A percentile compares a stretch with the other conserved stretches of the same genome.
Conservation (phyloP, 1,139 yeast species). For the Pichia kudriavzevii region DNA sequence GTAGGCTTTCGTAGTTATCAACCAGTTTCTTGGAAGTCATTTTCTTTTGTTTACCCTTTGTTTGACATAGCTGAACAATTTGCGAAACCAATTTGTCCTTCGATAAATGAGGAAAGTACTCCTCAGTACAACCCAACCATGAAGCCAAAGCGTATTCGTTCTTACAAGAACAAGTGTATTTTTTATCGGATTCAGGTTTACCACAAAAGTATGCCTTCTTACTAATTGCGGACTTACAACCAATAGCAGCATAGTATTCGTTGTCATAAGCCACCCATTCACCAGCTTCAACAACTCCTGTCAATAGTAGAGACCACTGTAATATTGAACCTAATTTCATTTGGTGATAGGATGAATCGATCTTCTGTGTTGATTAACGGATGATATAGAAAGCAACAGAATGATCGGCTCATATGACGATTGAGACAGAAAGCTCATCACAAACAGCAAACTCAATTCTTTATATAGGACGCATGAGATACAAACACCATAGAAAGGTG, state of each 20-base stretch:
- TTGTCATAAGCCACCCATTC: conserved; percentile 15
- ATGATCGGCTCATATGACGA: no score
- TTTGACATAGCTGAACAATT: neutral
- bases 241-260: conserved; percentile 20
- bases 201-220: conserved; percentile 30
- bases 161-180: conserved; percentile 25
- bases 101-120: neutral
- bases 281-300: neutral
- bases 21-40: neutral
- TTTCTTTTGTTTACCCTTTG: conserved; percentile 2
- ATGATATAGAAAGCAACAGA: no score
- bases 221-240: conserved; percentile 30
- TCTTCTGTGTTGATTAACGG: no score
- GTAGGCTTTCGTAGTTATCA: neutral
- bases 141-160: conserved; percentile 16
- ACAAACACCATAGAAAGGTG: no score
- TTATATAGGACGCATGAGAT: no score
- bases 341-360: no score
- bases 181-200: conserved; percentile 9
- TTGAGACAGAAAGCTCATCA: no score
- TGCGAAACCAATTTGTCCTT: neutral
- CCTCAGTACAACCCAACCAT: conserved; percentile 12
- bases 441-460: no score
- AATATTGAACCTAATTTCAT: neutral
- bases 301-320: neutral